These are phyloP conservation scores for Coniferiporia weirii DNA, from an alignment of 1,284 basidiomycete species.

Conservation along the genomic window DNA sequence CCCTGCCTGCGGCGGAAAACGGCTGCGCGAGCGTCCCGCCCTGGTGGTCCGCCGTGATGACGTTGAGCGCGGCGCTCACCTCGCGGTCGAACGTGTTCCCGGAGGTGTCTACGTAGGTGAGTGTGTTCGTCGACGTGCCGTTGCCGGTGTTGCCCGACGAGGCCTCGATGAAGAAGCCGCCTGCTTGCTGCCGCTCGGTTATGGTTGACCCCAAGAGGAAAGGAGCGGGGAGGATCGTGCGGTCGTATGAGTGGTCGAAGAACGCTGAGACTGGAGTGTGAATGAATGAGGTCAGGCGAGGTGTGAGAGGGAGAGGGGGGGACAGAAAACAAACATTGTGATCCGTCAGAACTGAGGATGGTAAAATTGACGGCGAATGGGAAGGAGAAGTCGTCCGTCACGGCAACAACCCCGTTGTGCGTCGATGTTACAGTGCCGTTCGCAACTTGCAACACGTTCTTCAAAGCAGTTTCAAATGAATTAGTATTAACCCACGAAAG, in stretches of 20 bases:
- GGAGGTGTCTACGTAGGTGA: conserved; percentile 51
- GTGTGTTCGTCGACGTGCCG: conserved; percentile 64
- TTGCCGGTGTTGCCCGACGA: conserved; percentile 53
- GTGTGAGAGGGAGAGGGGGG: neutral
- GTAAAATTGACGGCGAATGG: conserved; percentile 61
- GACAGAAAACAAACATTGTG: conserved; percentile 42
- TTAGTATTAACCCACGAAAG: neutral
- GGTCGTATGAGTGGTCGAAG: conserved; percentile 67
- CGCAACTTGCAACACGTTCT: conserved; percentile 62
- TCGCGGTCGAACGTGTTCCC: conserved; percentile 60
- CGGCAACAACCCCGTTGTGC: conserved; percentile 49
- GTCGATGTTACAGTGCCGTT: conserved; percentile 50
- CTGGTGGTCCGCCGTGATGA: conserved; percentile 55
- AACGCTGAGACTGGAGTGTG: conserved; percentile 39
- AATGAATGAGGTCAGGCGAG: neutral
- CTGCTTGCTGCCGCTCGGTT: conserved; percentile 49
- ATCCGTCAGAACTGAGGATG: conserved; percentile 37
- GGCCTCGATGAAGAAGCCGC: conserved; percentile 47
- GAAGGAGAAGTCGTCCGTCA: conserved; percentile 60
- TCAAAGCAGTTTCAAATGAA: conserved; percentile 13
- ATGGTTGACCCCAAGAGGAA: conserved; percentile 56
- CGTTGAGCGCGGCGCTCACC: conserved; percentile 56
- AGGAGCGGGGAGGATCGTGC: conserved; percentile 50
- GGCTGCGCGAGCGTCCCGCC: conserved; percentile 47
- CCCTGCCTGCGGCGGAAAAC: conserved; percentile 18